Base-by-base conservation (phyloP, 1,284 basidiomycete genomes). In the Schizopora paradoxa region DNA sequence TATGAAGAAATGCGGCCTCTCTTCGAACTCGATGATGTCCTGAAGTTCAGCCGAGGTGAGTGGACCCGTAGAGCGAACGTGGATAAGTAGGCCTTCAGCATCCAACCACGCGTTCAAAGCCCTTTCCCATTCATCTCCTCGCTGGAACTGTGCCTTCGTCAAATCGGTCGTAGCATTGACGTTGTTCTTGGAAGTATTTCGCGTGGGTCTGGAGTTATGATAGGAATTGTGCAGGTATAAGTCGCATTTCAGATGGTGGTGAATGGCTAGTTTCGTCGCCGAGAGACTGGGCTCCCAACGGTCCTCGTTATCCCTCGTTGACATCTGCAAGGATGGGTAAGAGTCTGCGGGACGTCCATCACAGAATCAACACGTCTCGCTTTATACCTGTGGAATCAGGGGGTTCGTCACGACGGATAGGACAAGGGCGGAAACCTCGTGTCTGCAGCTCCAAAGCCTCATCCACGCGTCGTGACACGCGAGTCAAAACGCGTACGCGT, bases 61-160 rank as follows among this genome's bases (percentile, higher is more conserved):
- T 2, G 66, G 64, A 11, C 52, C 41, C 10, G 43, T 25, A 4
- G 67, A 59, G 11, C 64, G 64, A 10, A 73, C 64, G 22, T 62
- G 66, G 40, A 73, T 56, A 5, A 74, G 66, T 13, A 72, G 57
- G 19, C 67, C 55, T 19, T 66, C 62, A 2, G 58, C 50, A 21
- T 77, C 73, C 3, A 80, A 61, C 58, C 70, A 75, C 0, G 57
- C 50, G 31, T 72, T 61, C n/a, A 78, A 60, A 23, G 62, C 58
- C 3, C 59, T 44, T 56, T 77, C 74, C 77, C 77, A 80, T 33
- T 70, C 65, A 13, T 68, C 56, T 0, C 75, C 75, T 13, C 76
- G 68, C 42, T 62, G 56, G 48, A 65, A 68, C 13, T 67, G 65
- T 13, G 71, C 70, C 45, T 63, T 63, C 19, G 60, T 49, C 11